Evolutionary conservation across 257 asterid species (phyloP).

Genomic region (Solanum peruvianum): DNA sequence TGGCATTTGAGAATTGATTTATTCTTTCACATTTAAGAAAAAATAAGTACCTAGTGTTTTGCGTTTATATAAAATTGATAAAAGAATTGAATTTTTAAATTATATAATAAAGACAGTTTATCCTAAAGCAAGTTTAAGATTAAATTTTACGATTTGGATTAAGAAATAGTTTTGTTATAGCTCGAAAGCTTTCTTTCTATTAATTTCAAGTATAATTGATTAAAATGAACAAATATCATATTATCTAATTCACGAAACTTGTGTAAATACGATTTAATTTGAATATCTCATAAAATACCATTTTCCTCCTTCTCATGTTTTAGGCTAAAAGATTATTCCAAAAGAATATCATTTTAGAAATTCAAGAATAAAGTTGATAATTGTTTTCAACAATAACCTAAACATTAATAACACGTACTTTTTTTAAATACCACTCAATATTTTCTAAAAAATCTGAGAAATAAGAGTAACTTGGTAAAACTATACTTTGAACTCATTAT

Average conservation of each 20-base stretch:
- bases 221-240: no score
- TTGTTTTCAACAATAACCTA: background rate
- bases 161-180: background rate
- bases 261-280: no score
- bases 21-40: background rate
- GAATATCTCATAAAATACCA: no score
- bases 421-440: background rate
- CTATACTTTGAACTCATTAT: background rate
- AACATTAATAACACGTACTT: background rate
- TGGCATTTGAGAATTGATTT: background rate
- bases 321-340: background rate
- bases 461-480: background rate
- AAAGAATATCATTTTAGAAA: background rate
- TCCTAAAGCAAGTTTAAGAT: fast-evolving
- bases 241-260: no score
- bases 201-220: background rate
- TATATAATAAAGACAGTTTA: background rate
- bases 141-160: background rate
- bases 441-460: background rate
- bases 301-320: background rate
- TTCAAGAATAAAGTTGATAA: background rate
- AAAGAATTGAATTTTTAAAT: background rate
- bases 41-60: no score
- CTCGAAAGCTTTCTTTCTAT: background rate
- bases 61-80: no score